Base-by-base conservation (phyloP, 768 basidiomycete species). In the Collybiopsis confluens region DNA sequence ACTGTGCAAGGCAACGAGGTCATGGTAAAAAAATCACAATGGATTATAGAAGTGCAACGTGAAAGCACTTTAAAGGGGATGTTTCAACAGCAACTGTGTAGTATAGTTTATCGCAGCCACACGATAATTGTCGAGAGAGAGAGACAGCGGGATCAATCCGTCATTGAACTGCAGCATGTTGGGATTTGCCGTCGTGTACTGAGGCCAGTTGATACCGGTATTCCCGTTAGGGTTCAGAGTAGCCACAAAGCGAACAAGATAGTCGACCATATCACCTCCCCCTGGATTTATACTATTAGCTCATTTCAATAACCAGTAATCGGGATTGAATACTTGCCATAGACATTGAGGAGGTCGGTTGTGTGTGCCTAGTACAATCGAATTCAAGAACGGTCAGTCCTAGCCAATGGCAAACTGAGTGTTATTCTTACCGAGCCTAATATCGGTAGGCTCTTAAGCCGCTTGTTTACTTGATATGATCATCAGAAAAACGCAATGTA, bases 231-330 rank as follows among this genome's bases (percentile, higher is more conserved):
- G 56, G 44, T 57, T 18, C 30, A 57, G 53, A 8, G 18, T 48
- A 2, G 47, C 35, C 4, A 42, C 56, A 38, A 57, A 70, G 54
- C 63, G 61, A 43, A 70, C 56, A 21, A 70, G 58, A 42, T 61
- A 64, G 52, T 67, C 65, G 4, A 68, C 47, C 57, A 70, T 54
- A 21, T 71, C 64, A 6, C 50, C 48, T n/a, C n/a, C n/a, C n/a
- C n/a, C n/a, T n/a, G n/a, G n/a, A n/a, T n/a, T n/a, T n/a, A n/a
- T n/a, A n/a, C n/a, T n/a, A n/a, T n/a, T n/a, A n/a, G n/a, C n/a
- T n/a, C n/a, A n/a, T n/a, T n/a, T n/a, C n/a, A n/a, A n/a, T n/a
- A n/a, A n/a, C n/a, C n/a, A n/a, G n/a, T n/a, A n/a, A n/a, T n/a
- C n/a, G n/a, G n/a, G n/a, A n/a, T n/a, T n/a, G n/a, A n/a, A n/a